These are phyloP conservation scores for Metschnikowia santaceciliae DNA, from an alignment of 805 yeast genomes.

Conservation along the genomic window DNA sequence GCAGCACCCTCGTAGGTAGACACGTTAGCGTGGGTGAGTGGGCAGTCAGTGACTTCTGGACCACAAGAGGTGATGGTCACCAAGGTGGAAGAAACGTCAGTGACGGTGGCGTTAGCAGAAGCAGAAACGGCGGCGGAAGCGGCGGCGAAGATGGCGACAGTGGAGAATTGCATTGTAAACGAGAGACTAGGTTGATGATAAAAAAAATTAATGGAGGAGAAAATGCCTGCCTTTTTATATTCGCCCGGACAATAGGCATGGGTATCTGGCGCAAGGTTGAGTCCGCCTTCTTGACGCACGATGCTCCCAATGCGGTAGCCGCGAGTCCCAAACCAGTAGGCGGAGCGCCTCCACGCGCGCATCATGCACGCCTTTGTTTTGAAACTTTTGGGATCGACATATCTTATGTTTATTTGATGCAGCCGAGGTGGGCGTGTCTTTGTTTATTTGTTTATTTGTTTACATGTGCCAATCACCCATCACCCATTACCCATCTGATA, in stretches of 20 bases:
- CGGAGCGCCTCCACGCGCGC: neutral
- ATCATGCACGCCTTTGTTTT: neutral
- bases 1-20: slow-evolving; percentile 20
- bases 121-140: slow-evolving; percentile 19
- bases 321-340: neutral
- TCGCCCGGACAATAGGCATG: neutral
- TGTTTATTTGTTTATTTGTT: neutral
- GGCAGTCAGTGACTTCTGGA: slow-evolving; percentile 18
- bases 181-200: slow-evolving; percentile 14
- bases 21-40: slow-evolving; percentile 15
- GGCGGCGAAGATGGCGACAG: slow-evolving; percentile 20
- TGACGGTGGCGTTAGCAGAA: slow-evolving; percentile 14
- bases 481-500: too few species aligned
- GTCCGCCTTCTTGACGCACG: neutral
- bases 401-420: neutral
- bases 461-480: neutral
- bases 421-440: neutral
- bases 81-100: slow-evolving; percentile 15
- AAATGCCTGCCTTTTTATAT: slow-evolving; percentile 5
- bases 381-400: neutral
- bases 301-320: slow-evolving; percentile 1
- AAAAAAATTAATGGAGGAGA: neutral
- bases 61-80: slow-evolving; percentile 23
- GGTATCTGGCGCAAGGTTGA: neutral
- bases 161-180: slow-evolving; percentile 21